Evolutionary conservation across 2,329 filamentous ascomycete species (phyloP).

Genomic region (Leptodontidium sp.): DNA sequence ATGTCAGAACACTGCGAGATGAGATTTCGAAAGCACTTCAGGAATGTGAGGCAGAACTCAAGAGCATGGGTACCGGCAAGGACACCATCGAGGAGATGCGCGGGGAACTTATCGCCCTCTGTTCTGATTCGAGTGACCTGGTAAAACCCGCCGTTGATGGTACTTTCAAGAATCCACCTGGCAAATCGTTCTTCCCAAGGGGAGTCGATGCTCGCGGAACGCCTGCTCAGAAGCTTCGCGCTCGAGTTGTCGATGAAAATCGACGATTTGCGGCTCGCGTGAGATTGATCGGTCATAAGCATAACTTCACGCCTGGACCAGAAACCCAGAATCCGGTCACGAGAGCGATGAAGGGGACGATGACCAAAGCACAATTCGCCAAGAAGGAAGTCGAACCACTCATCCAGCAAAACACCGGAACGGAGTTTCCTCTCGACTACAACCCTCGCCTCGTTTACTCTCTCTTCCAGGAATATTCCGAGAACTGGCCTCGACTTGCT

Average conservation of each 20-base stretch:
- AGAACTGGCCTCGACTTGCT: constrained; percentile 29
- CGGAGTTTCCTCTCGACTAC: constrained; percentile 30
- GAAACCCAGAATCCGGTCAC: constrained; percentile 5
- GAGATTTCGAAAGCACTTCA: constrained; percentile 27
- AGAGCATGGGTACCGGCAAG: constrained; percentile 27
- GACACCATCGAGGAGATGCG: constrained; percentile 30
- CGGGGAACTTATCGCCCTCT: constrained; percentile 25
- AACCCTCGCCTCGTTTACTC: constrained; percentile 29
- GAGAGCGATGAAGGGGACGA: constrained; percentile 5
- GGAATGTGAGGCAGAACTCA: constrained; percentile 27
- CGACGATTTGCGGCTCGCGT: constrained; percentile 25
- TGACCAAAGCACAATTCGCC: constrained; percentile 29
- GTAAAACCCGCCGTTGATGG: constrained; percentile 29
- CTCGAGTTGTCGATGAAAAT: constrained; percentile 30
- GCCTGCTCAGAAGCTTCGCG: constrained; percentile 29
- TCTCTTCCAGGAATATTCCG: constrained; percentile 29
- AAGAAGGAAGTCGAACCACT: constrained; percentile 28
- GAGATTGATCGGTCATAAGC: constrained; percentile 28
- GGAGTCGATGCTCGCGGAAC: constrained; percentile 26
- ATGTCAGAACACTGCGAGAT: constrained; percentile 21
- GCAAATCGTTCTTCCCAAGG: constrained; percentile 27
- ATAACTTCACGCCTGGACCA: constrained; percentile 22
- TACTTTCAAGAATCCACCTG: constrained; percentile 29
- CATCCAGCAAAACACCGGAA: constrained; percentile 26
- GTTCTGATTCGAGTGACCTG: constrained; percentile 23